Percentiles rank a stretch among this genome's conserved stretches.
phyloP scores from a whole-genome alignment of 495 filamentous ascomycete species.

The Penicillium macrosclerotiorum region DNA sequence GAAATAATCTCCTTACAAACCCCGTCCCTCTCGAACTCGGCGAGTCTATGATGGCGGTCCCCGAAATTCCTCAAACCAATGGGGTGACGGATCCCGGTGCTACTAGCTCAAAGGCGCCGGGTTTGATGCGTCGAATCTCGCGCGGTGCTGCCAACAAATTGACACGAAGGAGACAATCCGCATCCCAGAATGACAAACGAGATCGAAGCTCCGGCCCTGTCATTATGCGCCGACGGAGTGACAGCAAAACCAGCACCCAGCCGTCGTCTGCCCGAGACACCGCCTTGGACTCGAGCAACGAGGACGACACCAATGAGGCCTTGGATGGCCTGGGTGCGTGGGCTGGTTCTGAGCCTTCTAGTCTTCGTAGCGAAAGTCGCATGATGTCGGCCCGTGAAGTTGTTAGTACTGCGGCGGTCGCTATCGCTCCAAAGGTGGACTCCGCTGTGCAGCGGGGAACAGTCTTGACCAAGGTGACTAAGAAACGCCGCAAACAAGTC shows the following conservation, averaged over 20 bases:
- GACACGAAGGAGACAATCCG: slow-evolving; percentile 65
- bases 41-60: slow-evolving; percentile 51
- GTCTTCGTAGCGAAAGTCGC: slow-evolving; percentile 37
- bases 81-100: slow-evolving; percentile 53
- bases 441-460: slow-evolving; percentile 72
- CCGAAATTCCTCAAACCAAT: slow-evolving; percentile 28
- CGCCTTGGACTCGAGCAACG: slow-evolving; percentile 50
- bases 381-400: slow-evolving; percentile 30
- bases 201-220: slow-evolving; percentile 88
- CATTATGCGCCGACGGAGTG: slow-evolving; percentile 80
- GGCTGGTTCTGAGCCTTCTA: slow-evolving; percentile 40
- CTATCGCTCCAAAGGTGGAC: slow-evolving; percentile 68
- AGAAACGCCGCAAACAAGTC: slow-evolving; percentile 72
- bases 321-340: slow-evolving; percentile 38
- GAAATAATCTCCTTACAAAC: slow-evolving; percentile 33
- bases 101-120: slow-evolving; percentile 49
- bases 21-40: slow-evolving; percentile 54
- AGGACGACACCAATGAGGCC: slow-evolving; percentile 64
- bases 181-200: slow-evolving; percentile 66
- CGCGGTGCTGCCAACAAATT: slow-evolving; percentile 63
- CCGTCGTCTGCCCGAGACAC: slow-evolving; percentile 42
- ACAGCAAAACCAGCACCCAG: slow-evolving; percentile 71
- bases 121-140: slow-evolving; percentile 65
- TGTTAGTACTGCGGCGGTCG: slow-evolving; percentile 21
- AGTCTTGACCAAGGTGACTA: slow-evolving; percentile 73